These are phyloP conservation scores for Deakozyma indianensis DNA, from an alignment of 805 yeast species.

Conservation along the genomic window DNA sequence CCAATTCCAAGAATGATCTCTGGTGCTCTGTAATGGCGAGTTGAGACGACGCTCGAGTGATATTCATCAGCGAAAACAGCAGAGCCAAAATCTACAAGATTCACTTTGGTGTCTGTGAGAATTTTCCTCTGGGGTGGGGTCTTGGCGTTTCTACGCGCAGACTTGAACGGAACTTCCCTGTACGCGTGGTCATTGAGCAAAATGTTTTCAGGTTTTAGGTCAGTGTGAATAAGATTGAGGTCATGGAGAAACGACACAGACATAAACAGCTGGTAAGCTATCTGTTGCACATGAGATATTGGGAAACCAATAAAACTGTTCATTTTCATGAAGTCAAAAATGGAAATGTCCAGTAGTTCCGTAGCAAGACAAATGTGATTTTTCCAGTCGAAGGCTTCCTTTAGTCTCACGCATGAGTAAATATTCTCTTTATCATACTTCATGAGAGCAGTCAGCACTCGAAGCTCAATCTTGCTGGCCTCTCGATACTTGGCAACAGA, in stretches of 20 bases:
- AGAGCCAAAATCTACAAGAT: constrained; percentile 92
- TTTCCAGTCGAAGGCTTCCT: constrained; percentile 83
- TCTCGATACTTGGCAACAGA: constrained; percentile 90
- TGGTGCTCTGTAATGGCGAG: constrained; percentile 95
- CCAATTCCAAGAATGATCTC: constrained; percentile 90
- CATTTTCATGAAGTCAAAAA: constrained; percentile 78
- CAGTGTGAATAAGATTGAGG: constrained; percentile 84
- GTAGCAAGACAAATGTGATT: constrained; percentile 93
- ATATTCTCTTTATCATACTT: constrained; percentile 52
- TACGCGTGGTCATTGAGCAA: constrained; percentile 44
- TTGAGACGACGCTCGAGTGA: constrained; percentile 82
- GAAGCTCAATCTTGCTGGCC: constrained; percentile 83
- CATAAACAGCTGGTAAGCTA: constrained; percentile 70
- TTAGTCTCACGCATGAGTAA: constrained; percentile 70
- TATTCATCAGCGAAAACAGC: constrained; percentile 90
- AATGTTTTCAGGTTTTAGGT: constrained; percentile 91
- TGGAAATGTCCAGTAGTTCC: constrained; percentile 67
- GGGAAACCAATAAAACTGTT: constrained; percentile 86
- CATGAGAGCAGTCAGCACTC: constrained; percentile 64
- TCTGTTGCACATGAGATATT: constrained; percentile 80
- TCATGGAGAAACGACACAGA: constrained; percentile 86
- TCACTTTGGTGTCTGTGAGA: constrained; percentile 65
- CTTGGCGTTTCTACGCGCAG: constrained; percentile 5
- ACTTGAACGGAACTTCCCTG: constrained; percentile 23
- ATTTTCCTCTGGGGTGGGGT: constrained; percentile 24